phyloP scores from a whole-genome alignment of 805 yeast species.

The Hanseniaspora opuntiae region DNA sequence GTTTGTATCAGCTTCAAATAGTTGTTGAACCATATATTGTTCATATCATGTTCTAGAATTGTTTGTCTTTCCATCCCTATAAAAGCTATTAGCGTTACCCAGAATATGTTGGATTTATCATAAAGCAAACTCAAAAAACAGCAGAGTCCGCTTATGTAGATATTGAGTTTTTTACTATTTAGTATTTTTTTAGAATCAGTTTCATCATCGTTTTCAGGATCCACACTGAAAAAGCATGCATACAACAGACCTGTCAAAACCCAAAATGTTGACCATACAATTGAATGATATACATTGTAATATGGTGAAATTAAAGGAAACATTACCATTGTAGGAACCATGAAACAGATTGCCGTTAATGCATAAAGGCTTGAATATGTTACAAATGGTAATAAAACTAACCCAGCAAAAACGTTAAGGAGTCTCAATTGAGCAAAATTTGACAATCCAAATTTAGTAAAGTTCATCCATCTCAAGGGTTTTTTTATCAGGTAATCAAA shows the following conservation, averaged over 20 bases:
- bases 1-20: conserved; percentile 29
- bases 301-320: conserved; percentile 65
- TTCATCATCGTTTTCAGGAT: conserved; percentile 26
- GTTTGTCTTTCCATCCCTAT: conserved; percentile 41
- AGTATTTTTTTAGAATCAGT: not conserved
- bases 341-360: conserved; percentile 32
- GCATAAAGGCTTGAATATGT: conserved; percentile 30
- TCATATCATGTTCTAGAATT: conserved; percentile 30
- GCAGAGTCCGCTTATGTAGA: conserved; percentile 37
- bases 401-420: conserved; percentile 57
- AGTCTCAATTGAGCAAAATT: conserved; percentile 34
- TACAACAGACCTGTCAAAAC: conserved; percentile 43
- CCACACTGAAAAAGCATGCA: conserved; percentile 24
- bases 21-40: conserved; percentile 27
- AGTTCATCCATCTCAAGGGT: conserved; percentile 15
- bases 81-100: conserved; percentile 56
- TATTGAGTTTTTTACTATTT: conserved; percentile 18
- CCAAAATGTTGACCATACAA: conserved; percentile 75
- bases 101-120: conserved; percentile 83
- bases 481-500: conserved; percentile 21
- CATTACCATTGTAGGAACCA: conserved; percentile 33
- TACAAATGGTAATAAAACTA: conserved; percentile 37
- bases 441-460: conserved; percentile 14
- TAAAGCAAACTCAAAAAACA: conserved; percentile 56
- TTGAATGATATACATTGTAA: conserved; percentile 76